A percentile compares a stretch with the other conserved stretches of the same genome.
These are phyloP conservation scores for Discostella stelligera DNA, from an alignment of 352 stramenopile species.

Conservation along the genomic window DNA sequence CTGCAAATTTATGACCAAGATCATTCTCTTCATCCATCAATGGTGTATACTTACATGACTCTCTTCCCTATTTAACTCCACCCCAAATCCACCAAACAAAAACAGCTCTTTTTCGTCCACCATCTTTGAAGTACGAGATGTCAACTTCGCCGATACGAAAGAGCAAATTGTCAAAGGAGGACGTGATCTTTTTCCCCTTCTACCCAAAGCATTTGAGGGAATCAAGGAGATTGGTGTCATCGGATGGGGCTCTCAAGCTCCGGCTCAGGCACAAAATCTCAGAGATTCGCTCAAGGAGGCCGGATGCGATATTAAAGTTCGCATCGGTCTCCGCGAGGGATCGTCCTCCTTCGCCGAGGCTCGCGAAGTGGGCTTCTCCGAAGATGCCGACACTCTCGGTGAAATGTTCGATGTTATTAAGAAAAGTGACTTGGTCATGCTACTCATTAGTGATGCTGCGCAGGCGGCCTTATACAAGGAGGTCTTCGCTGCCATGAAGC, in stretches of 20 bases:
- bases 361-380: slow-evolving; percentile 88
- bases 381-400: slow-evolving; percentile 91
- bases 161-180: slow-evolving; percentile 88
- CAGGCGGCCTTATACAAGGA: slow-evolving; percentile 94
- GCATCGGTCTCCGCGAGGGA: slow-evolving; percentile 87
- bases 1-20: background rate
- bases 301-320: slow-evolving; percentile 87
- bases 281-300: slow-evolving; percentile 92
- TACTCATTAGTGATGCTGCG: slow-evolving; percentile 95
- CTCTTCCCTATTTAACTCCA: background rate
- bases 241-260: slow-evolving; percentile 96
- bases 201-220: slow-evolving; percentile 93
- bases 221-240: slow-evolving; percentile 97
- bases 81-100: slow-evolving; percentile 2
- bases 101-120: slow-evolving; percentile 80
- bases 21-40: background rate
- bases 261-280: slow-evolving; percentile 96
- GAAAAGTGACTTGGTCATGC: slow-evolving; percentile 94
- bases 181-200: slow-evolving; percentile 92
- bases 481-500: slow-evolving; percentile 95
- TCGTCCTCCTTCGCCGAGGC: slow-evolving; percentile 84
- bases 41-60: background rate
- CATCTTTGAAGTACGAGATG: slow-evolving; percentile 83
- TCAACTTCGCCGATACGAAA: slow-evolving; percentile 82
- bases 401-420: slow-evolving; percentile 95